Conservation (phyloP, 805 yeast species). For the Candida stauntonica region DNA sequence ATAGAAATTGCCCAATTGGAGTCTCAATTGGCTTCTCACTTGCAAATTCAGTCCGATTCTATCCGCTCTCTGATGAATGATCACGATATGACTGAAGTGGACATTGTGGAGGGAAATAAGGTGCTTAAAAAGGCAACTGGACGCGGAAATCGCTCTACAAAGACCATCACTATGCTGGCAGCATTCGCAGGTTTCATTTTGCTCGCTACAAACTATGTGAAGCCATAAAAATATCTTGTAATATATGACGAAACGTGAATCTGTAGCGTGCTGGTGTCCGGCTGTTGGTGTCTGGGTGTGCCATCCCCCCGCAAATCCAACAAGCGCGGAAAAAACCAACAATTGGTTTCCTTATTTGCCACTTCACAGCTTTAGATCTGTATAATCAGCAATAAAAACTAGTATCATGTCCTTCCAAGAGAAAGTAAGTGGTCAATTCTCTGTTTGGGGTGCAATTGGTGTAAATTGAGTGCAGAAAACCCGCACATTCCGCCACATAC, state of each 20-base stretch:
- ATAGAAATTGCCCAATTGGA: slow-evolving; percentile 73
- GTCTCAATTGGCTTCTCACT: slow-evolving; percentile 67
- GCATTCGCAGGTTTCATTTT: slow-evolving; percentile 52
- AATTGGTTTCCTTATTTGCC: neutral
- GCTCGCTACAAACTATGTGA: slow-evolving; percentile 30
- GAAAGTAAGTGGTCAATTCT: slow-evolving; percentile 5
- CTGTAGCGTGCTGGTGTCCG: neutral
- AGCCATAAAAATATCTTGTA: slow-evolving; percentile 2
- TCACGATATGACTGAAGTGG: slow-evolving; percentile 61
- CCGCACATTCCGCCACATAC: too few species aligned
- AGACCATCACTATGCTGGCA: slow-evolving; percentile 51
- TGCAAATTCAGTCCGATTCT: slow-evolving; percentile 67
- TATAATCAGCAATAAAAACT: too few species aligned
- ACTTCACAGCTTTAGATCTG: neutral
- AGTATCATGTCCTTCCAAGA: slow-evolving; percentile 15
- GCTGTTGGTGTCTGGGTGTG: neutral
- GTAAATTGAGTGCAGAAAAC: too few species aligned
- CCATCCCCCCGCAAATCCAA: neutral
- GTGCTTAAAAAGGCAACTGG: slow-evolving; percentile 65
- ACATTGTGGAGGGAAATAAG: slow-evolving; percentile 67
- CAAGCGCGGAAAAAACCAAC: neutral
- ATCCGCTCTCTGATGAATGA: slow-evolving; percentile 59
- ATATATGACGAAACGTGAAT: too few species aligned
- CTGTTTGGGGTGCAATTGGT: too few species aligned
- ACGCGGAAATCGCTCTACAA: slow-evolving; percentile 58